Conservation (phyloP, 108 stramenopile species). For the Mediolabrus comicus region DNA sequence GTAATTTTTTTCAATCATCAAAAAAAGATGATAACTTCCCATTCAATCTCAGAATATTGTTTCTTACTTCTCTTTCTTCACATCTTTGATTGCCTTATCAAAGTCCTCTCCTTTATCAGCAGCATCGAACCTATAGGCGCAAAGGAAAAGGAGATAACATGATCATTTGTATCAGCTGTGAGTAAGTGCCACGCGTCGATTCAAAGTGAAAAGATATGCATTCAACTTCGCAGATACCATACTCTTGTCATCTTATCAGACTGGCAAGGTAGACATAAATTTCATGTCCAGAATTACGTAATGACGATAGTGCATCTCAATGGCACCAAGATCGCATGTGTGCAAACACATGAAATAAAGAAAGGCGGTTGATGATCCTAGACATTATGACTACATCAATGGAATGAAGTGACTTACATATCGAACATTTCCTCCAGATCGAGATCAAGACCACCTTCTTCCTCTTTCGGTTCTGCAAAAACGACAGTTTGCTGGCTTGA, state of each 20-base stretch:
- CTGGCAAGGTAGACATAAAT: too few species aligned
- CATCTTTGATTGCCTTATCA: slow-evolving; percentile 76
- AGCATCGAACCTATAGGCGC: slow-evolving; percentile 69
- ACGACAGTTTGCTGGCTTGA: slow-evolving; percentile 18
- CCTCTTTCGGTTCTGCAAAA: slow-evolving; percentile 58
- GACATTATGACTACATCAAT: too few species aligned
- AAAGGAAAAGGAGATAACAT: neutral
- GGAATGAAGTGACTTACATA: slow-evolving; percentile 55
- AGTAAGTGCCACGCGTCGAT: neutral
- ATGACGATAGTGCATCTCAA: too few species aligned
- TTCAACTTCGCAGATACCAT: too few species aligned
- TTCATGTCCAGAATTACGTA: too few species aligned
- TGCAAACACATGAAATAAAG: neutral
- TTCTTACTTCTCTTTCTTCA: slow-evolving; percentile 60
- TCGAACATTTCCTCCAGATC: slow-evolving; percentile 86
- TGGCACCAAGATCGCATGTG: too few species aligned
- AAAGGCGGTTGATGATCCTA: too few species aligned
- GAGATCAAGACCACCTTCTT: slow-evolving; percentile 78
- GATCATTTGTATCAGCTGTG: too few species aligned
- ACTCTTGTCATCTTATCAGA: too few species aligned
- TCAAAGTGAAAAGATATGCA: neutral
- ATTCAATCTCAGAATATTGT: neutral
- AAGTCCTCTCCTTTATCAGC: slow-evolving; percentile 82
- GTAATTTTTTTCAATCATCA: neutral
- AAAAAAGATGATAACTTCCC: neutral